Conservation (phyloP, 2,329 filamentous ascomycete species). For the Hypoxylon sp. region DNA sequence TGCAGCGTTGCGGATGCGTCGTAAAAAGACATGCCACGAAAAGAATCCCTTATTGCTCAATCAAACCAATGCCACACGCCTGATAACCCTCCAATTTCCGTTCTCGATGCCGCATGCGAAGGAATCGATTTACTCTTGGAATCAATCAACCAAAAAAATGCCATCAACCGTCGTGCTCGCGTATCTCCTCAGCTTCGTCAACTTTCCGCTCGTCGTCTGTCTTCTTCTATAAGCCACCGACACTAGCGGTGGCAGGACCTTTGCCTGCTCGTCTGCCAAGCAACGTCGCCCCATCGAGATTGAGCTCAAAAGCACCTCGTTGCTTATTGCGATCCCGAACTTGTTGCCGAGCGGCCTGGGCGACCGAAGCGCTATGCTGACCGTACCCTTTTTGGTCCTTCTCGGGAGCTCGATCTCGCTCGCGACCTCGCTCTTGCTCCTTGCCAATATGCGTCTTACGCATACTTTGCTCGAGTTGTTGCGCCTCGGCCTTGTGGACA, state of each 20-base stretch:
- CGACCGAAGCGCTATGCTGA: slow-evolving; percentile 85
- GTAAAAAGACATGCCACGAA: slow-evolving; percentile 34
- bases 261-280: slow-evolving; percentile 75
- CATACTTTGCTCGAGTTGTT: slow-evolving; percentile 86
- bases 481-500: slow-evolving; percentile 56
- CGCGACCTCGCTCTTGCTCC: slow-evolving; percentile 61
- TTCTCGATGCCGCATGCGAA: slow-evolving; percentile 19
- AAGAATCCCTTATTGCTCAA: slow-evolving; percentile 40
- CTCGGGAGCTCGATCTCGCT: slow-evolving; percentile 55
- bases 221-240: slow-evolving; percentile 46
- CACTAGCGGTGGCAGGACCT: slow-evolving; percentile 52
- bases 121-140: slow-evolving; percentile 20
- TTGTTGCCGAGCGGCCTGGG: slow-evolving; percentile 83
- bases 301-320: slow-evolving; percentile 90
- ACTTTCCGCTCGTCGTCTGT: slow-evolving; percentile 16
- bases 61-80: slow-evolving; percentile 40
- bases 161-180: slow-evolving; percentile 13
- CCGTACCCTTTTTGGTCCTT: slow-evolving; percentile 76
- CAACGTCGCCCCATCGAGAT: slow-evolving; percentile 87
- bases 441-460: slow-evolving; percentile 76
- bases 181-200: slow-evolving; percentile 3
- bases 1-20: slow-evolving; percentile 36
- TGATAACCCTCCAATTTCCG: slow-evolving; percentile 29
- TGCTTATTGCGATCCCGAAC: slow-evolving; percentile 72
- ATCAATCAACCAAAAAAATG: slow-evolving; percentile 25